Evolutionary conservation across 73 alveolate genomes (phyloP).

Genomic region (Breviolum minutum): DNA sequence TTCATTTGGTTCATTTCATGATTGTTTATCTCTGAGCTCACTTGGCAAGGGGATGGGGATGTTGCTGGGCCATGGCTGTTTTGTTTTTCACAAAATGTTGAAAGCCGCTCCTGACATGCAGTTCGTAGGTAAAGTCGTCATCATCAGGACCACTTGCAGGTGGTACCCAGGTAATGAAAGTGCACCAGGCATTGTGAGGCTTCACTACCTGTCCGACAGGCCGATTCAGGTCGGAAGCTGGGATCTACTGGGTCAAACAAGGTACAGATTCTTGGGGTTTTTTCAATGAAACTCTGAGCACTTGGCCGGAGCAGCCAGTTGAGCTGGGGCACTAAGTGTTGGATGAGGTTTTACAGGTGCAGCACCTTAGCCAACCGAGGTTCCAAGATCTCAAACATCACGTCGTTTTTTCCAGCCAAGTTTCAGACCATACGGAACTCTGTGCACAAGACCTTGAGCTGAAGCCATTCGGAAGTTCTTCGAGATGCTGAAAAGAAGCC

Average conservation of each 20-base stretch:
- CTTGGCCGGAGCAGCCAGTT: conserved; percentile 55
- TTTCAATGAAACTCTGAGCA: background rate
- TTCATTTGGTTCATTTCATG: too few species aligned
- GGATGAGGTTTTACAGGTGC: conserved; percentile 35
- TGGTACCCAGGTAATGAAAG: conserved; percentile 69
- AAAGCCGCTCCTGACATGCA: conserved; percentile 3
- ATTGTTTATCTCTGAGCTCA: too few species aligned
- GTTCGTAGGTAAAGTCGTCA: conserved; percentile 57
- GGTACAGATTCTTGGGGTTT: background rate
- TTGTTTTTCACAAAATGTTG: background rate
- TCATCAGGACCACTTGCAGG: conserved; percentile 75
- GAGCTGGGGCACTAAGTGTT: conserved; percentile 35
- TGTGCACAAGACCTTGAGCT: conserved; percentile 19
- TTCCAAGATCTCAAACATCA: background rate
- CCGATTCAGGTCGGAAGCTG: background rate
- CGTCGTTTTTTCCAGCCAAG: background rate
- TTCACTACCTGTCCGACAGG: background rate
- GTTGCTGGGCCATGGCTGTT: background rate
- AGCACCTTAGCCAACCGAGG: background rate
- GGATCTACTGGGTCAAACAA: background rate
- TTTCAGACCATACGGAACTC: conserved; percentile 36
- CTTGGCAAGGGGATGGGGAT: too few species aligned
- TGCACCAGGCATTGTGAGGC: conserved; percentile 91
- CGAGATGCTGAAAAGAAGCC: conserved; percentile 79
- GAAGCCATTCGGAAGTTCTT: conserved; percentile 68